A percentile compares a stretch with the other conserved stretches of the same genome.
phyloP scores from a whole-genome alignment of 495 filamentous ascomycete genomes.

The Trichocladium uniseriatum region DNA sequence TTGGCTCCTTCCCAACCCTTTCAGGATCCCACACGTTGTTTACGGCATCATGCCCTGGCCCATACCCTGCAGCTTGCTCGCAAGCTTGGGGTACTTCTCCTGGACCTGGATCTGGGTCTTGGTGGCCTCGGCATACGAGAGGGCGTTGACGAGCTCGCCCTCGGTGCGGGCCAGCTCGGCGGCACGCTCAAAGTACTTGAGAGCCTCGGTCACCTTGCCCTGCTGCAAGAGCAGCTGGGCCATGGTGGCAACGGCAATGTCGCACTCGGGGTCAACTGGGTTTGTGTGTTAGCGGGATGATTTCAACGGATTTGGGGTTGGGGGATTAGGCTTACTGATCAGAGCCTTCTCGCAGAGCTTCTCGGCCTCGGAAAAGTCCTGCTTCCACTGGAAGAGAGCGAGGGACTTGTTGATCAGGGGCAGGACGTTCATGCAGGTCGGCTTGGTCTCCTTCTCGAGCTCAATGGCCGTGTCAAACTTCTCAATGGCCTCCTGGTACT shows the following conservation, averaged over 20 bases:
- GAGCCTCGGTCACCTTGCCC: slow-evolving; percentile 88
- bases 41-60: slow-evolving; percentile 25
- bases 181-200: slow-evolving; percentile 94
- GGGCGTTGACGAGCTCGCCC: slow-evolving; percentile 88
- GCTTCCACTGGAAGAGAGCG: slow-evolving; percentile 95
- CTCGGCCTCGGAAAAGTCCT: slow-evolving; percentile 90
- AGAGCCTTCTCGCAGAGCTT: slow-evolving; percentile 94
- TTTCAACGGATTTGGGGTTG: neutral
- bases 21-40: neutral
- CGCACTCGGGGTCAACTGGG: slow-evolving; percentile 95
- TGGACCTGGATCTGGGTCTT: slow-evolving; percentile 95
- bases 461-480: slow-evolving; percentile 97
- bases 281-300: slow-evolving; percentile 20
- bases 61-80: slow-evolving; percentile 72
- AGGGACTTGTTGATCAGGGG: slow-evolving; percentile 98
- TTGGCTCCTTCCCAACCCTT: neutral
- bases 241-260: slow-evolving; percentile 99
- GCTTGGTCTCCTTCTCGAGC: slow-evolving; percentile 92
- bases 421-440: slow-evolving; percentile 90
- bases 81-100: slow-evolving; percentile 95
- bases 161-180: slow-evolving; percentile 94
- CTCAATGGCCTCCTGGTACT: slow-evolving; percentile 89
- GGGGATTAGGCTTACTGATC: slow-evolving; percentile 59
- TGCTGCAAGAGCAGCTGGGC: slow-evolving; percentile 96
- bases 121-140: slow-evolving; percentile 95